Base-by-base conservation (phyloP, 2,329 filamentous ascomycete genomes). In the Fusarium aywerte region DNA sequence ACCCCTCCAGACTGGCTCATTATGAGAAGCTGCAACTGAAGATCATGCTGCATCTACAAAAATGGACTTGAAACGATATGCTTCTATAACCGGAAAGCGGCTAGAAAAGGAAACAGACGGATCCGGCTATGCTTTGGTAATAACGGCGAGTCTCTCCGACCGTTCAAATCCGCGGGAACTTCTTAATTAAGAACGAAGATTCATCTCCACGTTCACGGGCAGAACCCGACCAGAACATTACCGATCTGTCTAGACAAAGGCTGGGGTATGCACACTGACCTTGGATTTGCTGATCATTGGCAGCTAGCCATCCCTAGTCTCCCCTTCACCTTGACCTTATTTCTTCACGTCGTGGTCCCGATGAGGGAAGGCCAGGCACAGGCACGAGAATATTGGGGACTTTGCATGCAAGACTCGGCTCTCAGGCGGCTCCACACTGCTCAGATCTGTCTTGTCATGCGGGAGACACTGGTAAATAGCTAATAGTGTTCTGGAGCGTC, bases 81-180 rank as follows among this genome's bases (percentile, higher is more conserved):
- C 57, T 44, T 49, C 15, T 21, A 61, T 67, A 58, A 58, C 51
- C 33, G 56, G 59, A 32, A 45, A 45, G 47, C 71, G 71, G 71
- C 62, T 73, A 73, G 61, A 58, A 59, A 64, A 73, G 71, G 71
- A 51, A 73, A 73, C 52, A 60, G 53, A 50, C 68, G 71, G 71
- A 55, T 65, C 50, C 61, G 56, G 62, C 44, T 66, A 62, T 68
- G 51, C 50, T 69, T 68, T 62, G 58, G 65, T 49, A 63, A 72
- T 67, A 48, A 55, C 39, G 43, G 55, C 40, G 58, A 52, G 49
- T 52, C 29, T 53, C 33, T 53, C 58, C 64, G 52, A 59, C 27
- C 33, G 48, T 64, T 40, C 27, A 63, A 62, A 38, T 59, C 44
- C 49, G 49, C 52, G 32, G 50, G 51, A 49, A 50, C 60, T 36